Evolutionary conservation across 2,329 filamentous ascomycete species (phyloP).

Genomic region (Ceratocystis harringtonii): DNA sequence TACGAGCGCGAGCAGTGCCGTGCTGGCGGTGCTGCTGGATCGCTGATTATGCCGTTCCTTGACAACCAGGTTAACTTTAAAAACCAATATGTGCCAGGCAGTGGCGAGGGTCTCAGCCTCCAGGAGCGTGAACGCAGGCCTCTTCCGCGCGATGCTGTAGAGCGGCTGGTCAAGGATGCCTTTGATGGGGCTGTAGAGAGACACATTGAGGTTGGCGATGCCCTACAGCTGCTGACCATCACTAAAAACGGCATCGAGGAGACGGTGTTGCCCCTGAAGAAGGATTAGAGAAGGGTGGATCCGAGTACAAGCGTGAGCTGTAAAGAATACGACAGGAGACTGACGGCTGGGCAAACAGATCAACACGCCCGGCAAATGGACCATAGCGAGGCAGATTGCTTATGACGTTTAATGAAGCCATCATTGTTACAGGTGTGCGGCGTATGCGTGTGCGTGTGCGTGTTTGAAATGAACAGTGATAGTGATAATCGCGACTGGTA

Average conservation of each 20-base stretch:
- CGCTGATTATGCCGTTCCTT: slow-evolving; percentile 95
- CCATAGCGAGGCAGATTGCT: slow-evolving; percentile 2
- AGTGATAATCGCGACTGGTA: background rate
- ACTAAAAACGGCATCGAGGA: slow-evolving; percentile 82
- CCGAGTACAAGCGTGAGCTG: background rate
- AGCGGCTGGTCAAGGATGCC: slow-evolving; percentile 85
- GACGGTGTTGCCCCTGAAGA: slow-evolving; percentile 70
- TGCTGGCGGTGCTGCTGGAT: slow-evolving; percentile 79
- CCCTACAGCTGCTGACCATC: slow-evolving; percentile 87
- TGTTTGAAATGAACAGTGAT: background rate
- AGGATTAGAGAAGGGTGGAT: slow-evolving; percentile 46
- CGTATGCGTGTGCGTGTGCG: background rate
- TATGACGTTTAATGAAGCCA: slow-evolving; percentile 16
- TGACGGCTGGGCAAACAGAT: background rate
- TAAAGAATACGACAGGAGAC: background rate
- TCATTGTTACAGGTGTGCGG: background rate
- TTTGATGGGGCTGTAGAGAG: slow-evolving; percentile 97
- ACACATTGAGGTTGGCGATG: slow-evolving; percentile 97
- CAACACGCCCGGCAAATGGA: background rate
- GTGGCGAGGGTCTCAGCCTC: slow-evolving; percentile 67
- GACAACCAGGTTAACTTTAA: slow-evolving; percentile 99
- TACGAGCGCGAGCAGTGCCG: slow-evolving; percentile 96
- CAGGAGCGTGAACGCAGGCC: slow-evolving; percentile 56
- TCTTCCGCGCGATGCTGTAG: slow-evolving; percentile 57
- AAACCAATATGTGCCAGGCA: slow-evolving; percentile 88